Evolutionary conservation across 805 yeast genomes (phyloP), one percentile per base, ranked within the genome.

Genomic region (Ogataea glucozyma): DNA sequence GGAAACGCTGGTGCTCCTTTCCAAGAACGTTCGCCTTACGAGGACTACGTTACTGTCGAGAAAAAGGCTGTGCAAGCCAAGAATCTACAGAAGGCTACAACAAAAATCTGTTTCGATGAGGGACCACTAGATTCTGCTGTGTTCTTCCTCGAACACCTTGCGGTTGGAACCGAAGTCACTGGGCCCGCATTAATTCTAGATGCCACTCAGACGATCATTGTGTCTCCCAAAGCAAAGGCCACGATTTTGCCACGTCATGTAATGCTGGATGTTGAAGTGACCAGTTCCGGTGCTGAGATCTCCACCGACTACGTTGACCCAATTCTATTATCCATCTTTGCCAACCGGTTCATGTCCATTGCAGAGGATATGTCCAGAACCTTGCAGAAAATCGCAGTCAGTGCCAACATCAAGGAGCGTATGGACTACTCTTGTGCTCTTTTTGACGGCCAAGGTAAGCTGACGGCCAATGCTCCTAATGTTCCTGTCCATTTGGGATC

Each of bases 51-150:
- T 32, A 84, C 81, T 48, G 82, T 84, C 45, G 75, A 76, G 47
- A 83, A 88, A 0, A 85, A 81, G 8, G 88, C 88, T 13, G 88
- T 89, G 2, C 87, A 87, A 31, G 88, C 87, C 31, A 86, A 88
- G 6, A 77, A 47, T 43, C 18, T 34, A n/a, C n/a, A n/a, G n/a
- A n/a, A 36, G n/a, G 38, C 31, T 75, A 81, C 41, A 84, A 3
- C 74, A 10, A 65, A 51, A 49, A 51, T 42, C 76, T 78, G 44
- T 9, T 50, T 54, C 30, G 50, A 46, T 7, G 54, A 51, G 20
- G 54, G 56, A 19, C 54, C 48, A 1, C 58, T 61, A 23, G 39
- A 47, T 46, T 31, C 49, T 21, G 40, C 64, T 54, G 72, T 83
- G 5, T 83, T 65, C 56, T 55, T 69, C 27, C 62, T 84, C 37